Evolutionary conservation across 2,329 filamentous ascomycete species (phyloP).

Genomic region (Fusarium sp.): DNA sequence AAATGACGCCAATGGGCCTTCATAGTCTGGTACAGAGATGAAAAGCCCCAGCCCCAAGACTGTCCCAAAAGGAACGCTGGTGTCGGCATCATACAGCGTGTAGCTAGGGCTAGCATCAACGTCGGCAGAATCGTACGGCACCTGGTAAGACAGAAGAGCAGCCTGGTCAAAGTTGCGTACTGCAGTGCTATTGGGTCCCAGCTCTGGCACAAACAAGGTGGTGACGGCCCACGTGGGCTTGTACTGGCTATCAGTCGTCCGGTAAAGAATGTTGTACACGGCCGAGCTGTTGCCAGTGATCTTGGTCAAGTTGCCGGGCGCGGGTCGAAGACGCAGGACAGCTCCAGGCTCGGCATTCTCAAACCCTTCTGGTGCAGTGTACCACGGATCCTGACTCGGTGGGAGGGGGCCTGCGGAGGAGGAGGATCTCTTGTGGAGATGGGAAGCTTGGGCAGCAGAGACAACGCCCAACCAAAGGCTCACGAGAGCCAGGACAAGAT

Average conservation of each 20-base stretch:
- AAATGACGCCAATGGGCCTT: constrained; percentile 59
- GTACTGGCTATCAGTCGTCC: constrained; percentile 42
- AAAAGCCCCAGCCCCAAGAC: constrained; percentile 34
- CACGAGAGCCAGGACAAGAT: constrained; percentile 20
- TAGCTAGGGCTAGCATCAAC: constrained; percentile 41
- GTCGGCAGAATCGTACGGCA: constrained; percentile 40
- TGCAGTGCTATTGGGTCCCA: constrained; percentile 29
- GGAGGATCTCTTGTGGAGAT: constrained; percentile 9
- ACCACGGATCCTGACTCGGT: constrained; percentile 43
- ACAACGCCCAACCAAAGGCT: constrained; percentile 33
- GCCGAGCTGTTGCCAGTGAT: constrained; percentile 35
- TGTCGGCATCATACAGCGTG: constrained; percentile 1
- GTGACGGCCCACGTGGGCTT: constrained; percentile 42
- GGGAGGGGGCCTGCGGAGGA: constrained; percentile 24
- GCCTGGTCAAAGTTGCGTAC: constrained; percentile 19
- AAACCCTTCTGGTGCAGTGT: constrained; percentile 34
- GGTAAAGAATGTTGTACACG: constrained; percentile 40
- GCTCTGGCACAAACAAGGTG: constrained; percentile 33
- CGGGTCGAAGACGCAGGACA: constrained; percentile 38
- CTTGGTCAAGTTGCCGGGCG: constrained; percentile 40
- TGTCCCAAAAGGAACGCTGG: background rate
- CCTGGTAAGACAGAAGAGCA: constrained; percentile 40
- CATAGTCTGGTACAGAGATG: constrained; percentile 60
- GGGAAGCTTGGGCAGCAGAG: background rate
- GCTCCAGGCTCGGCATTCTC: constrained; percentile 36